Evolutionary conservation across 2,329 filamentous ascomycete species (phyloP).

Genomic region (Raffaelea albimanens): DNA sequence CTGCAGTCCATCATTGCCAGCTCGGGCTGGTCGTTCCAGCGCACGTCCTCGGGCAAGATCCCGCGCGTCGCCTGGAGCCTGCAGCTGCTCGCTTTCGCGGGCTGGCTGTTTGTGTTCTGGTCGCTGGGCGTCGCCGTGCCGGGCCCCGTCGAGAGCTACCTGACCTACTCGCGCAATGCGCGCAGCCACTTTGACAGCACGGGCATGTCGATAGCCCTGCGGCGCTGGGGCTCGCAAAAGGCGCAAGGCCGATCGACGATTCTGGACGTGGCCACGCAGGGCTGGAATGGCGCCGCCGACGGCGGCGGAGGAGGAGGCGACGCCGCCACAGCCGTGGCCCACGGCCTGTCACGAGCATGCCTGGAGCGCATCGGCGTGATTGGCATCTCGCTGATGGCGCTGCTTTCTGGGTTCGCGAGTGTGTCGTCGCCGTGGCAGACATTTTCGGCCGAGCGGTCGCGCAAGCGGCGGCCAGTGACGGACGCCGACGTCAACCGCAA

Average conservation of each 20-base stretch:
- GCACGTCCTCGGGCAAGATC: slow-evolving; percentile 44
- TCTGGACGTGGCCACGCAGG: neutral
- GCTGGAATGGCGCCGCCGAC: neutral
- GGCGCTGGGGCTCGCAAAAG: slow-evolving; percentile 6
- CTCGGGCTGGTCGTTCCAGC: slow-evolving; percentile 53
- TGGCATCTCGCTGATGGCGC: slow-evolving; percentile 76
- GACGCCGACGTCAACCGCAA: slow-evolving; percentile 70
- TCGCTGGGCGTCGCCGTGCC: slow-evolving; percentile 55
- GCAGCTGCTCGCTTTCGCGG: slow-evolving; percentile 50
- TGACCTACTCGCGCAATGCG: slow-evolving; percentile 13
- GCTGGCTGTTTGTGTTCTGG: slow-evolving; percentile 72
- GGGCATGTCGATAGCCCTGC: slow-evolving; percentile 18
- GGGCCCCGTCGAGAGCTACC: slow-evolving; percentile 14
- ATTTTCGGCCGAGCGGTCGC: slow-evolving; percentile 50
- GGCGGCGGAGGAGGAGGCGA: neutral
- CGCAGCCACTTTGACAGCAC: slow-evolving; percentile 22
- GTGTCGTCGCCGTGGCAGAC: slow-evolving; percentile 81
- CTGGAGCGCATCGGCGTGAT: slow-evolving; percentile 70
- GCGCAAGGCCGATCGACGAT: neutral
- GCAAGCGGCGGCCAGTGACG: slow-evolving; percentile 48
- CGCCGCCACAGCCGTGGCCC: neutral
- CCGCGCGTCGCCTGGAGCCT: slow-evolving; percentile 55
- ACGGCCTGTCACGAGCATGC: slow-evolving; percentile 40
- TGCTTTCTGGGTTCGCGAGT: slow-evolving; percentile 83
- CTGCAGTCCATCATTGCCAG: slow-evolving; percentile 54